Evolutionary conservation across 1,284 basidiomycete genomes (phyloP).

Genomic region (Ceratobasidium sp.): DNA sequence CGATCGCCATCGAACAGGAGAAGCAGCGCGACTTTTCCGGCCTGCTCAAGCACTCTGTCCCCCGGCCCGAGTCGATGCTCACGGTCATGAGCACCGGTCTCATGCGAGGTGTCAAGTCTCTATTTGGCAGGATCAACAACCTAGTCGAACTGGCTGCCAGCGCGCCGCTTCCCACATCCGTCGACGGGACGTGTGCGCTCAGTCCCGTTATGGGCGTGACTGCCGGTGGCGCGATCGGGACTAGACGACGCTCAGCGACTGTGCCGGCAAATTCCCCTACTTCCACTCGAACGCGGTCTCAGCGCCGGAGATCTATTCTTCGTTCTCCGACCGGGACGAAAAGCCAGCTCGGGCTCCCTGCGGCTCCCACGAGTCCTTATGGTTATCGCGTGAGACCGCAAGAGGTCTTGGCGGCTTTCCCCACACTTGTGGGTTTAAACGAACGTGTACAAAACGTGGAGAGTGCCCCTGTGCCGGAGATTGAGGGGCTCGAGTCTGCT

Average conservation of each 20-base stretch:
- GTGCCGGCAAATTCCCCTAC: background rate
- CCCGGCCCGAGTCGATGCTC: background rate
- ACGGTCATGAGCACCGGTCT: constrained; percentile 1
- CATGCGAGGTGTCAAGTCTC: constrained; percentile 21
- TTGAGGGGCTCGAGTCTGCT: no score
- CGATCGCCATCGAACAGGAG: constrained; percentile 19
- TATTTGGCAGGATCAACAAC: constrained; percentile 19
- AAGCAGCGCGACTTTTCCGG: constrained; percentile 36
- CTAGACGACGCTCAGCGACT: constrained; percentile 9
- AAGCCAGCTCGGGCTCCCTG: constrained; percentile 6
- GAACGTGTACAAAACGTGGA: constrained; percentile 29
- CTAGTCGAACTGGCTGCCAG: constrained; percentile 25
- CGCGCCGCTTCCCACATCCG: constrained; percentile 11
- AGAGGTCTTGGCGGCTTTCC: constrained; percentile 23
- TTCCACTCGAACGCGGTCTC: background rate
- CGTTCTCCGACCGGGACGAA: background rate
- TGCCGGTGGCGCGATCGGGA: background rate
- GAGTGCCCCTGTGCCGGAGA: background rate
- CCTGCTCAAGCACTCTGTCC: constrained; percentile 14
- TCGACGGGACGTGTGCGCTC: constrained; percentile 34
- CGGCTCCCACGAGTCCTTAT: constrained; percentile 35
- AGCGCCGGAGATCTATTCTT: constrained; percentile 17
- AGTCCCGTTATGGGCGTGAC: constrained; percentile 31
- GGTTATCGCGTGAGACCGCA: constrained; percentile 37
- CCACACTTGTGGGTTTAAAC: background rate